Conservation (phyloP, 306 rosid genomes). For the Dicorynia guianensis region DNA sequence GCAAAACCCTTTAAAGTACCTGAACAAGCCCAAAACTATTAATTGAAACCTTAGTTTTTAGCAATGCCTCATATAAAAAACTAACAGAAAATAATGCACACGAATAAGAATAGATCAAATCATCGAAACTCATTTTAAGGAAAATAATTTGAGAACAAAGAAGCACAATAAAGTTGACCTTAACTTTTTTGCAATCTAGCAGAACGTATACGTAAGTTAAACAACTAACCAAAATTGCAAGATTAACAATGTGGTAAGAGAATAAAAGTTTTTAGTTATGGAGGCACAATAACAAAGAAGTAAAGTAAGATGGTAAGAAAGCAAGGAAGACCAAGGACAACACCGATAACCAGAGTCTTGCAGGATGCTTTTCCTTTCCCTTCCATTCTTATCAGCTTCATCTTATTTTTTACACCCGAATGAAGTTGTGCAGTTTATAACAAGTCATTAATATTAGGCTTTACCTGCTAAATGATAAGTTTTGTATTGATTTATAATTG, state of each 20-base stretch:
- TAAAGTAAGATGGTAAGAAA: not conserved
- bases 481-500: not conserved
- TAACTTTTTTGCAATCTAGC: constrained; percentile 3
- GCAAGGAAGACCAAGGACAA: not conserved
- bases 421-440: not conserved
- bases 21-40: not conserved
- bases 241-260: constrained; percentile 6
- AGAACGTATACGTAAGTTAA: not conserved
- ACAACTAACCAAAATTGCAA: constrained; percentile 1
- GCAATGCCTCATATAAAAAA: constrained; percentile 18
- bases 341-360: not conserved
- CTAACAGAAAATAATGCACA: constrained; percentile 25
- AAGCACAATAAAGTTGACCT: not conserved
- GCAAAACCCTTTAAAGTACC: not conserved
- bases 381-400: not conserved
- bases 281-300: not conserved
- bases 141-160: constrained; percentile 23
- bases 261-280: not conserved
- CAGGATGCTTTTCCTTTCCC: not conserved
- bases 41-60: not conserved
- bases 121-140: constrained; percentile 4
- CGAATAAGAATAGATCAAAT: not conserved
- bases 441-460: not conserved
- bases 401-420: not conserved
- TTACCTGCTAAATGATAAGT: not conserved